Evolutionary conservation across 176 grass and related monocot species (phyloP).

Genomic region (Calamus simplicifolius): DNA sequence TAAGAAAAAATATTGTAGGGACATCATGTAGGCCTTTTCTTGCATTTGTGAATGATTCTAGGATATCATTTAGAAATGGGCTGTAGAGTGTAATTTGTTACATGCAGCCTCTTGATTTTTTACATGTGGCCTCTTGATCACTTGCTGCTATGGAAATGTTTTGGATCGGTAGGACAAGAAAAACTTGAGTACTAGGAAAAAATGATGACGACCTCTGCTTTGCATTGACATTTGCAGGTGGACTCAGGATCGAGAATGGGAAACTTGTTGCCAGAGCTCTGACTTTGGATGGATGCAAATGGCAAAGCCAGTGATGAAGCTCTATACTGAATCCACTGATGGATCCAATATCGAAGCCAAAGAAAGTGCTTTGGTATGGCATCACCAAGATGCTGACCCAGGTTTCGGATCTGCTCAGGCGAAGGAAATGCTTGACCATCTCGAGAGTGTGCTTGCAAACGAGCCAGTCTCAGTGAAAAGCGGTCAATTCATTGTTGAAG

Average conservation of each 20-base stretch:
- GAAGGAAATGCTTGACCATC: slow-evolving; percentile 17
- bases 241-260: slow-evolving; percentile 36
- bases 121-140: too few relatives aligned
- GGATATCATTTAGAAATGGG: too few relatives aligned
- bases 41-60: too few relatives aligned
- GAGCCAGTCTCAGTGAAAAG: slow-evolving; percentile 13
- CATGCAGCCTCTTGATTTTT: too few relatives aligned
- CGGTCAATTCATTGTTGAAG: slow-evolving; percentile 16
- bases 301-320: slow-evolving; percentile 49
- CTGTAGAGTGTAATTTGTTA: too few relatives aligned
- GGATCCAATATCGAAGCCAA: slow-evolving; percentile 58
- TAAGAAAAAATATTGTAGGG: too few relatives aligned
- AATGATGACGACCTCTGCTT: slow-evolving; percentile 3
- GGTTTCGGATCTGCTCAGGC: not conserved
- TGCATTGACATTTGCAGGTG: slow-evolving; percentile 33
- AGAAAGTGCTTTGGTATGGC: slow-evolving; percentile 64
- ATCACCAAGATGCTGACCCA: slow-evolving; percentile 52
- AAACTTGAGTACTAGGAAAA: too few relatives aligned
- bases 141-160: too few relatives aligned
- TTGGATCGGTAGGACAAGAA: too few relatives aligned
- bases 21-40: too few relatives aligned
- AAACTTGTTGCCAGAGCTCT: slow-evolving; percentile 31
- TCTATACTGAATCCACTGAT: slow-evolving; percentile 51
- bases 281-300: slow-evolving; percentile 57
- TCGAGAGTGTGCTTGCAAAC: slow-evolving; percentile 8